Percentiles rank a stretch among this genome's conserved stretches.
These are phyloP conservation scores for Volvariella surrecta DNA, from an alignment of 1,284 basidiomycete genomes.

Conservation along the genomic window DNA sequence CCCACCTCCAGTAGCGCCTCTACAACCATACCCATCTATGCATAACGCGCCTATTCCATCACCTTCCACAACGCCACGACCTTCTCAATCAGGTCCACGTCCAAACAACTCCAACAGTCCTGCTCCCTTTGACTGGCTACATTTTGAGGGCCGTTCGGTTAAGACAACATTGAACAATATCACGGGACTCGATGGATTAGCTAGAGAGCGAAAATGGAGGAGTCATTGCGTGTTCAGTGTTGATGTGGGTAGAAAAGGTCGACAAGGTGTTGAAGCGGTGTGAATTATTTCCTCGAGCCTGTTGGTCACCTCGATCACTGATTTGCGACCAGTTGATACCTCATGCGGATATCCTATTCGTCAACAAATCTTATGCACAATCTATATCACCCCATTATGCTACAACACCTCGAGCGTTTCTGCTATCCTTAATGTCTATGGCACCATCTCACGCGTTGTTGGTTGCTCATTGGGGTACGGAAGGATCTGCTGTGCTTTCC, in stretches of 20 bases:
- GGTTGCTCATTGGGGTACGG: constrained; percentile 68
- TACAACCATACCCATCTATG: constrained; percentile 17
- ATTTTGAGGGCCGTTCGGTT: constrained; percentile 69
- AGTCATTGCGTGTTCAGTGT: constrained; percentile 71
- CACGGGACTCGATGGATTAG: constrained; percentile 66
- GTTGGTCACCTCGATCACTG: constrained; percentile 4
- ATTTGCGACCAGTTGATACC: constrained; percentile 51
- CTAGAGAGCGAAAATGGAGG: constrained; percentile 72
- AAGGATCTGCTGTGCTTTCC: constrained; percentile 72
- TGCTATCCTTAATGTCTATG: constrained; percentile 59
- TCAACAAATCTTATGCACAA: constrained; percentile 61
- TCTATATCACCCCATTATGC: constrained; percentile 47
- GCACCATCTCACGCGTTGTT: constrained; percentile 66
- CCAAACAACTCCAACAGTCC: constrained; percentile 42
- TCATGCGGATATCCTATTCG: constrained; percentile 69
- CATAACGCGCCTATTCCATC: constrained; percentile 26
- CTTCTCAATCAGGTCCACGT: constrained; percentile 25
- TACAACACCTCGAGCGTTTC: constrained; percentile 60
- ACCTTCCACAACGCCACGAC: constrained; percentile 24
- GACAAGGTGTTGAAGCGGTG: constrained; percentile 75
- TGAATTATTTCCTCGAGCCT: constrained; percentile 17
- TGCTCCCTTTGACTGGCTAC: constrained; percentile 77
- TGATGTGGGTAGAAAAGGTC: constrained; percentile 60
- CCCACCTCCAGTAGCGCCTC: constrained; percentile 16
- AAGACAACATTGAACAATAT: constrained; percentile 73